Conservation (phyloP, 2,329 filamentous ascomycete species). For the Sporothrix schenckii region DNA sequence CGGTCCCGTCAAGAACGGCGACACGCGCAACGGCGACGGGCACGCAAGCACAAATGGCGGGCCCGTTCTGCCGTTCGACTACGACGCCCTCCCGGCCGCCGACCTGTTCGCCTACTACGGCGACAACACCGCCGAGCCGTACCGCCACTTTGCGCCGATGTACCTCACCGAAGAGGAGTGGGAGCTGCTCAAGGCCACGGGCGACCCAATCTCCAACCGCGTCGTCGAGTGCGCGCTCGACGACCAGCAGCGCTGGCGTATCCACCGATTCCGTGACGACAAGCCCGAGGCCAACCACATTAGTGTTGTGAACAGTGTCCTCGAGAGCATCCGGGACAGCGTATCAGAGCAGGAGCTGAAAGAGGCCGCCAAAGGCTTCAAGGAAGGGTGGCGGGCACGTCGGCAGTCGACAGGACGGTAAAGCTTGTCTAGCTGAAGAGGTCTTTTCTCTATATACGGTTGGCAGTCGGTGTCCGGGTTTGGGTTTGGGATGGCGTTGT, state of each 20-base stretch:
- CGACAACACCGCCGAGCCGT: slow-evolving; percentile 53
- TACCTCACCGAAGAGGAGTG: slow-evolving; percentile 76
- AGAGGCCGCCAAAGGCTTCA: slow-evolving; percentile 68
- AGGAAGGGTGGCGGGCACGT: slow-evolving; percentile 76
- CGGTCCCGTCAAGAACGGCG: neutral
- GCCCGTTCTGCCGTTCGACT: slow-evolving; percentile 65
- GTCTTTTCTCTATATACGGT: neutral
- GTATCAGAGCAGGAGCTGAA: slow-evolving; percentile 83
- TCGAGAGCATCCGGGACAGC: slow-evolving; percentile 84
- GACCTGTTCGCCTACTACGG: slow-evolving; percentile 72
- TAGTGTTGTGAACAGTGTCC: slow-evolving; percentile 78
- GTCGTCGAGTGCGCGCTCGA: slow-evolving; percentile 92
- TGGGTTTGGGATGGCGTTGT: slow-evolving; percentile 12
- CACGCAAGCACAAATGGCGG: slow-evolving; percentile 45
- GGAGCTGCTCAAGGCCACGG: slow-evolving; percentile 74
- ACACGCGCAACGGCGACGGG: slow-evolving; percentile 40
- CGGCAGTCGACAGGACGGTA: slow-evolving; percentile 42
- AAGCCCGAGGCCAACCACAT: slow-evolving; percentile 91
- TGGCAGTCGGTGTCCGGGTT: neutral
- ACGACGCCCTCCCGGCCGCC: slow-evolving; percentile 73
- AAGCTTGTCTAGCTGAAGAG: neutral
- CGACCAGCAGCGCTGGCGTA: slow-evolving; percentile 74
- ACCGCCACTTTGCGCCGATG: slow-evolving; percentile 69
- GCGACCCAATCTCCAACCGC: slow-evolving; percentile 77
- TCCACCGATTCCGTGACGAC: slow-evolving; percentile 88